Evolutionary conservation across 2,329 filamentous ascomycete species (phyloP).

Genomic region (Thelonectria blattea): DNA sequence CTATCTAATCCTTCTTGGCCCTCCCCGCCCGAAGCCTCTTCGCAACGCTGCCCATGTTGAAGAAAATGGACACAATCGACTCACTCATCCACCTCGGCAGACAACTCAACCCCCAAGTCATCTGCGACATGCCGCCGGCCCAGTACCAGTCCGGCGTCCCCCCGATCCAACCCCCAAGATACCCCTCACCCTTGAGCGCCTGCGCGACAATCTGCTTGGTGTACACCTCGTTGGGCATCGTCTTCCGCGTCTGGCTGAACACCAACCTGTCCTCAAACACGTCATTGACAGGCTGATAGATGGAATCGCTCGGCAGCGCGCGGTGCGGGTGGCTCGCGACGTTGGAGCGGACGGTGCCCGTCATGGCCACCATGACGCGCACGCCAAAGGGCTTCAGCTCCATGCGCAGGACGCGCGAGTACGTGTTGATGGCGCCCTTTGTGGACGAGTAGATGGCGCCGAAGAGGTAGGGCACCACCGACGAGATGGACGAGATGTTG

Average conservation of each 20-base stretch:
- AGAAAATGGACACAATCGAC: constrained; percentile 37
- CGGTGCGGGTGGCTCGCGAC: constrained; percentile 52
- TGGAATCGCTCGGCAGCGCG: constrained; percentile 51
- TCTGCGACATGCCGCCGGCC: constrained; percentile 41
- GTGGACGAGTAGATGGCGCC: constrained; percentile 60
- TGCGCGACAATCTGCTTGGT: constrained; percentile 50
- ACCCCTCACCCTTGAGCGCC: constrained; percentile 49
- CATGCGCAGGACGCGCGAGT: constrained; percentile 59
- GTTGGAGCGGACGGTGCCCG: constrained; percentile 59
- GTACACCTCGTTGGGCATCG: constrained; percentile 52
- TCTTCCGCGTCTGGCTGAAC: constrained; percentile 56
- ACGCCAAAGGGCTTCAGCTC: constrained; percentile 61
- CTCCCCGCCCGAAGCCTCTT: constrained; percentile 34
- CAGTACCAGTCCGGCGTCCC: constrained; percentile 45
- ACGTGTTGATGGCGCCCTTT: constrained; percentile 60
- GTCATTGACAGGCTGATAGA: constrained; percentile 54
- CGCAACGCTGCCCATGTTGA: constrained; percentile 37
- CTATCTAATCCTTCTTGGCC: constrained; percentile 33
- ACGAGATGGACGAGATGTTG: constrained; percentile 60
- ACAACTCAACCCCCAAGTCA: constrained; percentile 37
- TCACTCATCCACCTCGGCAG: constrained; percentile 41
- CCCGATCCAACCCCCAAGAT: constrained; percentile 42
- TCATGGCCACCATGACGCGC: constrained; percentile 63
- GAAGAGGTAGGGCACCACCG: constrained; percentile 59
- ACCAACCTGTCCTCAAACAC: constrained; percentile 53